Percentiles rank a stretch among this genome's conserved stretches.
Conservation (phyloP, 352 stramenopile genomes). For the Pilasporangium apinafurcum region DNA sequence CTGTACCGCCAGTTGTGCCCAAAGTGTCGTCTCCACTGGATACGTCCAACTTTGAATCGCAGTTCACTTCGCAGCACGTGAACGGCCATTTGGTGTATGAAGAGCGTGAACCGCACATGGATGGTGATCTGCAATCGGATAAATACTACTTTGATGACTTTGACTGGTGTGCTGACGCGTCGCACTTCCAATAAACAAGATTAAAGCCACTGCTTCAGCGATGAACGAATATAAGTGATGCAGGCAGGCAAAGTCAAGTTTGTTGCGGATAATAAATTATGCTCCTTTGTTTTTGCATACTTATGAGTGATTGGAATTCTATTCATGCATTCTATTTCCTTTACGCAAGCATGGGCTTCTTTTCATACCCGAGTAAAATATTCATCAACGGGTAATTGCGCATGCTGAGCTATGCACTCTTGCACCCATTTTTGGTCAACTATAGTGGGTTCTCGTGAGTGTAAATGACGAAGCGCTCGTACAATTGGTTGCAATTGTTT, state of each 20-base stretch:
- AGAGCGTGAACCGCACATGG: conserved; percentile 24
- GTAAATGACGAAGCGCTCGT: conserved; percentile 33
- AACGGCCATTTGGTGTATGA: conserved; percentile 56
- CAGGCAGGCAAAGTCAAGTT: neutral
- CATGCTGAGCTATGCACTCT: conserved; percentile 29
- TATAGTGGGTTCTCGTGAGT: conserved; percentile 34
- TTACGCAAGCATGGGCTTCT: too few relatives aligned
- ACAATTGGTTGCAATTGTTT: conserved; percentile 35
- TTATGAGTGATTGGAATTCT: too few relatives aligned
- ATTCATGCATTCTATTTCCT: neutral
- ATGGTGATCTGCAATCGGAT: conserved; percentile 13
- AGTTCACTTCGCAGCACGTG: conserved; percentile 68
- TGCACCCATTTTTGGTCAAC: conserved; percentile 64
- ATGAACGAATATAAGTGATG: neutral
- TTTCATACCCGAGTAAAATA: conserved; percentile 54
- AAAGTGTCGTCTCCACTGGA: conserved; percentile 37
- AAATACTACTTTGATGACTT: conserved; percentile 56
- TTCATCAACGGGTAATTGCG: conserved; percentile 44
- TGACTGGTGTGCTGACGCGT: conserved; percentile 61
- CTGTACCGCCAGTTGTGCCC: conserved; percentile 51
- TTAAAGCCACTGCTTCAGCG: conserved; percentile 5
- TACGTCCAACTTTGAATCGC: conserved; percentile 69
- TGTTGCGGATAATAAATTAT: conserved; percentile 31
- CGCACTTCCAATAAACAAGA: conserved; percentile 21
- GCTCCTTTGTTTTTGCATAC: conserved; percentile 11